Evolutionary conservation across 148 eudicot genomes (phyloP).

Genomic region (Diospyros kaki): DNA sequence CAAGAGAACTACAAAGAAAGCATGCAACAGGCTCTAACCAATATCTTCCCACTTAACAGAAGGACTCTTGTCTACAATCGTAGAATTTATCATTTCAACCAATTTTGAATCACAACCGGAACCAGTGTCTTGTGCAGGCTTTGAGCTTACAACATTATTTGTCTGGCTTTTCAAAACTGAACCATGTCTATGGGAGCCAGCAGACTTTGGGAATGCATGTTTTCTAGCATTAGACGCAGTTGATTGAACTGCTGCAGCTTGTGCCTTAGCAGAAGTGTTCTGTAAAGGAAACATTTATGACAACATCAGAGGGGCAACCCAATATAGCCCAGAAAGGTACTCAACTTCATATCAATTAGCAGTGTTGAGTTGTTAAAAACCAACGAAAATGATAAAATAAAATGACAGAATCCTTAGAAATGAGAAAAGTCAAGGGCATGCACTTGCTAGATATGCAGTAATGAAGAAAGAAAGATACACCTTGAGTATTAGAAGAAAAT

Average conservation of each 20-base stretch:
- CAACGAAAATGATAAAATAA: not conserved
- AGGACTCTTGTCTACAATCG: conserved; percentile 91
- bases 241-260: conserved; percentile 33
- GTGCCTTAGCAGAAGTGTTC: conserved; percentile 36
- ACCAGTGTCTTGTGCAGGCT: conserved; percentile 44
- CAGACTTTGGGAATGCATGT: conserved; percentile 33
- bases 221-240: conserved; percentile 32
- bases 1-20: not conserved
- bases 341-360: not conserved
- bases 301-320: not conserved
- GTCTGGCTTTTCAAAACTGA: conserved; percentile 27
- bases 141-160: conserved; percentile 38
- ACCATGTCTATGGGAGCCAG: conserved; percentile 30
- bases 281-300: conserved; percentile 18
- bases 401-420: not conserved
- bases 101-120: conserved; percentile 69
- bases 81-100: conserved; percentile 88
- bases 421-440: not conserved
- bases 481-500: not conserved
- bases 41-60: conserved; percentile 99
- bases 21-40: conserved; percentile 43
- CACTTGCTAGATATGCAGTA: not conserved
- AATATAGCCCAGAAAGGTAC: not conserved
- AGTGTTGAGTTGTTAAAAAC: not conserved
- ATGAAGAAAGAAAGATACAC: not conserved